Evolutionary conservation across 2,329 filamentous ascomycete species (phyloP), one percentile per base, ranked within the genome.

Genomic region (Diaporthe longicolla): DNA sequence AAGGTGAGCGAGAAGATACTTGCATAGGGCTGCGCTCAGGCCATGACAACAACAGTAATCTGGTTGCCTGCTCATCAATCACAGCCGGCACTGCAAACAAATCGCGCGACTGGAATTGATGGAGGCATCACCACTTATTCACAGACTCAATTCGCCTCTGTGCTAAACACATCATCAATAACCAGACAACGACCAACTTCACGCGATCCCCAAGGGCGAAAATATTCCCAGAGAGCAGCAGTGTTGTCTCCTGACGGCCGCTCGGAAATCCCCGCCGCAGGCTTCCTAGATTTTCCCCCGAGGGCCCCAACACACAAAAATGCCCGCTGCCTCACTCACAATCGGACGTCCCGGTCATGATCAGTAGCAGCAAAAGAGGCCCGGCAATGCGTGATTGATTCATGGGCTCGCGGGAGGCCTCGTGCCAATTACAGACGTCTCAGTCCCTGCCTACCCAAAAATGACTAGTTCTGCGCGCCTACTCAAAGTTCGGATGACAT

Each of bases 401-500:
- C 37, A 11, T 37, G 10, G 10, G 37, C 37, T 37, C 37, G 37
- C 10, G 3, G 37, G 37, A 37, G 10, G 13, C 1, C 10, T 37
- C 24, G 21, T 40, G 21, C 21, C 37, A 40, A 32, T n/a, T 3
- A 2, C 26, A n/a, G 15, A 32, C 9, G n/a, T n/a, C n/a, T n/a
- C n/a, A n/a, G n/a, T n/a, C n/a, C n/a, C 55, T 58, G 32, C 15
- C 7, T 15, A 26, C 50, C 11, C 5, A 32, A 32, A 1, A 32
- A 32, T n/a, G 10, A 21, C 32, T 58, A 58, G 0, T 17, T 37
- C 55, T 9, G 9, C 2, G 4, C 10, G 8, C 40, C 59, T 45
- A 32, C 17, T 48, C 40, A 63, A 21, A 19, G 59, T 65, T 65
- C 59, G 43, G 59, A 50, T 43, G 43, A 17, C 40, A 63, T 48